phyloP scores from a whole-genome alignment of 176 grass and related monocot genomes.

The Hordeum marinum region DNA sequence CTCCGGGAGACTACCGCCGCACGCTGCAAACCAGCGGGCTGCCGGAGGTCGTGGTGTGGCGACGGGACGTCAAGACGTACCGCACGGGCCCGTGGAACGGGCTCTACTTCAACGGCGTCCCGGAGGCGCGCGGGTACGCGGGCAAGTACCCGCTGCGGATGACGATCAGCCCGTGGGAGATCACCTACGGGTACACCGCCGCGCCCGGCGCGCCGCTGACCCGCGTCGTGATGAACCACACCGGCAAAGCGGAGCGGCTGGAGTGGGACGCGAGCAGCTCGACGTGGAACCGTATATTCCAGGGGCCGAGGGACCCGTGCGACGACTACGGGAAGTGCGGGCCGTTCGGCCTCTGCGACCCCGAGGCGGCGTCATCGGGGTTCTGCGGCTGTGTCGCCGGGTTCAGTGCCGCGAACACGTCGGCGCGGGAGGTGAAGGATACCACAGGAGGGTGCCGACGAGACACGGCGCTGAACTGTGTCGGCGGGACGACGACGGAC shows the following conservation, averaged over 20 bases:
- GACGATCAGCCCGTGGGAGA: neutral
- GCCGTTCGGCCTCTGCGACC: too few species aligned
- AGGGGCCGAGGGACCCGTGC: neutral
- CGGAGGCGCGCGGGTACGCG: slow-evolving; percentile 6
- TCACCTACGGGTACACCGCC: neutral
- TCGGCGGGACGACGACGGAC: neutral
- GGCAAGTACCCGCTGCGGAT: neutral
- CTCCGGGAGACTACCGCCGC: slow-evolving; percentile 15
- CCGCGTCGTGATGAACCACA: neutral
- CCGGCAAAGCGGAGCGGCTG: slow-evolving; percentile 10
- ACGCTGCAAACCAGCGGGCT: neutral
- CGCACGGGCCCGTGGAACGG: slow-evolving; percentile 30
- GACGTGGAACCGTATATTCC: neutral
- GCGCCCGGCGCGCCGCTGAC: neutral
- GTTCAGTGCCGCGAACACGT: slow-evolving; percentile 32
- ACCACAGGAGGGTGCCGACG: slow-evolving; percentile 32
- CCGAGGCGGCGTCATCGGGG: too few species aligned
- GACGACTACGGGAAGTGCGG: too few species aligned
- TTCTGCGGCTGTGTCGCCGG: too few species aligned
- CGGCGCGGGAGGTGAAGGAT: neutral
- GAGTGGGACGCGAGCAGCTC: neutral
- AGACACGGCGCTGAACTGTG: slow-evolving; percentile 11
- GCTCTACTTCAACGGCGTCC: slow-evolving; percentile 19
- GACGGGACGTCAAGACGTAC: neutral
- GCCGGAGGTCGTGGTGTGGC: neutral